phyloP scores from a whole-genome alignment of 2,329 filamentous ascomycete genomes.

The Fragosphaeria purpurea region DNA sequence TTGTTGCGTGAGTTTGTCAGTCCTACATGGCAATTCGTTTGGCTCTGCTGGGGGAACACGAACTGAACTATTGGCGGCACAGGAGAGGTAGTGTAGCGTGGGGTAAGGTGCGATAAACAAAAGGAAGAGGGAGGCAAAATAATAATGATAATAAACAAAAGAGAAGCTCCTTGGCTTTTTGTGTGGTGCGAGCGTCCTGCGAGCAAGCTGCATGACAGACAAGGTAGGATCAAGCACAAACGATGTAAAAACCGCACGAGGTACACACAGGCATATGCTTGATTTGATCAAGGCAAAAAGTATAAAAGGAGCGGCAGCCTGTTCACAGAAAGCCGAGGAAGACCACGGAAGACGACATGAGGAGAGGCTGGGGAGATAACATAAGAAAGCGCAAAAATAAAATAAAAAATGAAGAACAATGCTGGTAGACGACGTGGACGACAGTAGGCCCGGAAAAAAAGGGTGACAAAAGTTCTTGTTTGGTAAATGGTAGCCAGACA shows the following conservation, averaged over 20 bases:
- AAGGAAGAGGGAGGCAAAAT: not conserved
- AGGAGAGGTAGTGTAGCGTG: not conserved
- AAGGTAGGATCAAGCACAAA: too few species aligned
- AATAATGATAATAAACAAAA: not conserved
- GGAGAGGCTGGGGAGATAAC: too few species aligned
- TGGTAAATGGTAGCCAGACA: too few species aligned
- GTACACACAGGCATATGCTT: too few species aligned
- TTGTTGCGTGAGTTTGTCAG: slow-evolving; percentile 7
- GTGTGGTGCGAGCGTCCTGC: not conserved
- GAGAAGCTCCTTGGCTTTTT: not conserved
- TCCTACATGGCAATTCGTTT: not conserved
- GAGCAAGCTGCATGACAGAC: not conserved
- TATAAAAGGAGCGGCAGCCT: not conserved
- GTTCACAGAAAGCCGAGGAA: too few species aligned
- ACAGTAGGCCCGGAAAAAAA: not conserved
- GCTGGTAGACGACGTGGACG: too few species aligned
- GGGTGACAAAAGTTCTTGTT: not conserved
- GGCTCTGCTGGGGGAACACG: not conserved
- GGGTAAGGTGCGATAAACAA: slow-evolving; percentile 4
- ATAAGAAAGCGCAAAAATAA: not conserved
- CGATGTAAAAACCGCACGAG: too few species aligned
- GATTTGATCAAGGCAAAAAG: not conserved
- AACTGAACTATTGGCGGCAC: slow-evolving; percentile 7
- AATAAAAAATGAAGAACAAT: not conserved
- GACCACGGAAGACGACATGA: too few species aligned